phyloP scores from a whole-genome alignment of 2,329 filamentous ascomycete genomes.

The Penicillium sp. region DNA sequence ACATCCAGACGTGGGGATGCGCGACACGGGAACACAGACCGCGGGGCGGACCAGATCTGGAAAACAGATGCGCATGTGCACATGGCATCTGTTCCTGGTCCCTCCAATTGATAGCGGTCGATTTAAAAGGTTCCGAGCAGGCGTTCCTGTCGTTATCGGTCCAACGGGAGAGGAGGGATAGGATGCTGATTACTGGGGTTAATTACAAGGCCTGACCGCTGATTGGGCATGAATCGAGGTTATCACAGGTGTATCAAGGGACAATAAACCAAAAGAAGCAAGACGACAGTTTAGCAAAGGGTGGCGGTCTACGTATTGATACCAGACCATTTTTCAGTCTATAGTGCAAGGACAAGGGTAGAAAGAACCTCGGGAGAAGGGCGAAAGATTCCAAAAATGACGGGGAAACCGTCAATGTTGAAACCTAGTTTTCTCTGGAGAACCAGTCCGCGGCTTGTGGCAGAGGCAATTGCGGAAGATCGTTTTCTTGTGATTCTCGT shows the following conservation, averaged over 20 bases:
- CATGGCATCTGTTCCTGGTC: neutral
- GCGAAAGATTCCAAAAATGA: neutral
- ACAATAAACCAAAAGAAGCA: neutral
- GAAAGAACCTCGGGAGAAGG: neutral
- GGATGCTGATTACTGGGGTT: conserved; percentile 12
- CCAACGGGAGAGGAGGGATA: conserved; percentile 23
- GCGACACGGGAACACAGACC: conserved; percentile 4
- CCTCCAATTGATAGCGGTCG: conserved; percentile 7
- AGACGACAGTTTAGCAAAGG: neutral
- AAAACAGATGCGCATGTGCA: conserved; percentile 5
- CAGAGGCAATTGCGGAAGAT: conserved; percentile 6
- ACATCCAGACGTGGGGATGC: conserved; percentile 8
- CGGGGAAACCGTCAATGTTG: neutral
- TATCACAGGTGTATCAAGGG: conserved; percentile 3
- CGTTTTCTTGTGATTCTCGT: conserved; percentile 2
- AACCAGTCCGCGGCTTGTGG: neutral
- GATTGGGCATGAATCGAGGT: conserved; percentile 11
- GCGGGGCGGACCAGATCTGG: conserved; percentile 10
- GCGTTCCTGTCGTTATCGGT: conserved; percentile 21
- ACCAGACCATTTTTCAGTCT: neutral
- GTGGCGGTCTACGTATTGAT: conserved; percentile 9
- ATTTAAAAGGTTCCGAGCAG: conserved; percentile 4
- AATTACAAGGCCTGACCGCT: conserved; percentile 11
- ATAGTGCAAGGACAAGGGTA: neutral
- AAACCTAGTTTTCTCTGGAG: neutral